These are phyloP conservation scores for Ustilago shanxiensis DNA, from an alignment of 1,284 basidiomycete genomes.

Conservation along the genomic window DNA sequence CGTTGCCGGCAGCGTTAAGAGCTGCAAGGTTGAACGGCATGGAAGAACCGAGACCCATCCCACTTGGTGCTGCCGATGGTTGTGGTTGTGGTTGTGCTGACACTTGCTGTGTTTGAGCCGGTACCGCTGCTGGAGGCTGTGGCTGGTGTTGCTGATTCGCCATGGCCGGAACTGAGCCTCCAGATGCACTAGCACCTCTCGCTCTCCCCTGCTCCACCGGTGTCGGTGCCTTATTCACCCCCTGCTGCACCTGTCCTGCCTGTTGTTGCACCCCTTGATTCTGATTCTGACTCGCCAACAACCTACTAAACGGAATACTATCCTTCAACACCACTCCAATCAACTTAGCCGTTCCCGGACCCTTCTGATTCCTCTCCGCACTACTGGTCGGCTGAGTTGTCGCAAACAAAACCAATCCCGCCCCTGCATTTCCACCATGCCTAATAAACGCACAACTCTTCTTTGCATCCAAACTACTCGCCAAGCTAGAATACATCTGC, in stretches of 20 bases:
- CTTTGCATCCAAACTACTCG: slow-evolving; percentile 54
- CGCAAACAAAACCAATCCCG: slow-evolving; percentile 55
- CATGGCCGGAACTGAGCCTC: not conserved
- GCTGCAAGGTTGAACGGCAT: slow-evolving; percentile 49
- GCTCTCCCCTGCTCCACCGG: not conserved
- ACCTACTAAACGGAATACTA: slow-evolving; percentile 49
- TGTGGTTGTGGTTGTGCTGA: not conserved
- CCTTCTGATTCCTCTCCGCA: slow-evolving; percentile 23
- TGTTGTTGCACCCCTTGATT: not conserved
- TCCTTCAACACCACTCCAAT: slow-evolving; percentile 58
- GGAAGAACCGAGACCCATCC: slow-evolving; percentile 47
- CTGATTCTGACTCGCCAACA: slow-evolving; percentile 36
- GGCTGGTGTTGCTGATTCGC: not conserved
- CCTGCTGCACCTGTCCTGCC: slow-evolving; percentile 7
- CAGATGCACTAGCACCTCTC: slow-evolving; percentile 18
- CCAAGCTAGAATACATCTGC: slow-evolving; percentile 57
- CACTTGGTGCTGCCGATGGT: slow-evolving; percentile 1
- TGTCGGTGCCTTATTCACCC: not conserved
- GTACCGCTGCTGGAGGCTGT: not conserved
- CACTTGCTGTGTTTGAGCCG: not conserved
- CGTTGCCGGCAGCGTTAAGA: slow-evolving; percentile 36
- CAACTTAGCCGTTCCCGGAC: slow-evolving; percentile 28
- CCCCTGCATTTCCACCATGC: slow-evolving; percentile 46
- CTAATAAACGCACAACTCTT: slow-evolving; percentile 59
- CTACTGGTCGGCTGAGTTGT: slow-evolving; percentile 49